Evolutionary conservation across 2,329 filamentous ascomycete species (phyloP), one percentile per base, ranked within the genome.

Genomic region (Leptographium lundbergii): DNA sequence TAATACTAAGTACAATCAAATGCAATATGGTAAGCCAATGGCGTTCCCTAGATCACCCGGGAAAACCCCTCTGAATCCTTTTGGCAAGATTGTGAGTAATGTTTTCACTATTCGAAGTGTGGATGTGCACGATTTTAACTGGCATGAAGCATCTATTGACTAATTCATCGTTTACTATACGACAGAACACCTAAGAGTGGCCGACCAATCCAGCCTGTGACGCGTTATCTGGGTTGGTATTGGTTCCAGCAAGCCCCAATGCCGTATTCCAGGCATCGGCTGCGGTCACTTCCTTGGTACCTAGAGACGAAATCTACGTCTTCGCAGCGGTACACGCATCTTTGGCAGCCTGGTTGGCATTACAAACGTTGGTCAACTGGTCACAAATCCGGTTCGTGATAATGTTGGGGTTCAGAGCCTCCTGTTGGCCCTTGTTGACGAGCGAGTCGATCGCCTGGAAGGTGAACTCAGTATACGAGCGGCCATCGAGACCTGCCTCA

Each of bases 371-470:
- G 67, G 71, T 77, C 60, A 88, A 77, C 73, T 87, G 82, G 70
- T 88, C 84, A 70, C 81, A 84, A 69, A 88, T 82, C 61, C 83
- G 80, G 77, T 86, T 87, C 68, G 83, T 86, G 75, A 88, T 88
- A 75, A 88, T 88, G 74, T 81, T 81, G 59, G 84, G 84, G 79
- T 88, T 87, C 54, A 87, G 75, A 11, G 84, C 84, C 68, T 87
- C 85, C 66, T 82, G 72, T 71, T 88, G 84, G 57, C 80, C 80
- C 67, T 81, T 73, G 63, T 81, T 78, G 60, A 86, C 78, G 24
- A 80, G 71, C 9, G 81, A 73, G 68, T 88, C 85, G 54, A 78
- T 78, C 56, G 86, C 79, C 70, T 85, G 81, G 79, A 88, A 88
- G 56, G 85, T 86, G 71, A 79, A 83, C 70, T 86, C 84, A 59